These are phyloP conservation scores for Dictyostelium capitatum DNA, from an alignment of 78 protist genomes.

Conservation along the genomic window DNA sequence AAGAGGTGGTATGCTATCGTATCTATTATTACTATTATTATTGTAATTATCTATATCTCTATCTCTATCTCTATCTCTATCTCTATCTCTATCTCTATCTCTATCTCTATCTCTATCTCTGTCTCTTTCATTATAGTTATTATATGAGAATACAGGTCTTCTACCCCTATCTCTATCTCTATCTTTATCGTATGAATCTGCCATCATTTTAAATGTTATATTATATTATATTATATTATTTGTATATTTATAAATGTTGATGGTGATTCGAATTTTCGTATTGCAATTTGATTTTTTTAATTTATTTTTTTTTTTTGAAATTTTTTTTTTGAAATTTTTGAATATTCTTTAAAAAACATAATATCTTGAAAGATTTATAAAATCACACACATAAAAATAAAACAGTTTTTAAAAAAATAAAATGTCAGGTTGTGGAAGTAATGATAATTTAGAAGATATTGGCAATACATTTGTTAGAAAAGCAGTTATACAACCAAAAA, in stretches of 20 bases:
- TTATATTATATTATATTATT: background rate
- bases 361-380: background rate
- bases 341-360: background rate
- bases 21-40: too few relatives aligned
- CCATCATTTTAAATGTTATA: background rate
- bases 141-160: too few relatives aligned
- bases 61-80: background rate
- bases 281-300: background rate
- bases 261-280: background rate
- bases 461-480: background rate
- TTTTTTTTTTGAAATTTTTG: background rate
- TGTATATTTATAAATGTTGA: background rate
- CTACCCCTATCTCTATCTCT: background rate
- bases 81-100: background rate
- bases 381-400: background rate
- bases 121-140: background rate
- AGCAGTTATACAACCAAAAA: background rate
- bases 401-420: background rate
- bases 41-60: background rate
- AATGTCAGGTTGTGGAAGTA: slow-evolving; percentile 29
- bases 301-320: background rate
- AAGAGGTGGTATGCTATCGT: too few relatives aligned
- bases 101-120: background rate
- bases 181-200: background rate
- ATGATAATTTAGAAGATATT: slow-evolving; percentile 24